Conservation (phyloP, 495 filamentous ascomycete genomes). For the Tuber indicum region DNA sequence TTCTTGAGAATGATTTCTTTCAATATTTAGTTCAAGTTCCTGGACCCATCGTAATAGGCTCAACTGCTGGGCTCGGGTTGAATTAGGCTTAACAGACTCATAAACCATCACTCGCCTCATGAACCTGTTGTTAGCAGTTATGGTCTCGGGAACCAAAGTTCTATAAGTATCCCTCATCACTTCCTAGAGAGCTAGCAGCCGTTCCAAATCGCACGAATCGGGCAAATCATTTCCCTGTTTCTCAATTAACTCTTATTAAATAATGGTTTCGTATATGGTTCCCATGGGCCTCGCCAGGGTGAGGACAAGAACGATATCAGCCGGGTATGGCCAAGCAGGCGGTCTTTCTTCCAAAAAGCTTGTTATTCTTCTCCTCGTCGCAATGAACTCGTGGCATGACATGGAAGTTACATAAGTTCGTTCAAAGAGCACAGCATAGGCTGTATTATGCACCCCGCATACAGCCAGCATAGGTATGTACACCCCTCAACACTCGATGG, state of each 20-base stretch:
- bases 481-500: too few species aligned
- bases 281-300: background rate
- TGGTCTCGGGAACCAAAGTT: background rate
- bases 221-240: background rate
- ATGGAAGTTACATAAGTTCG: background rate
- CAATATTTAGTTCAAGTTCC: background rate
- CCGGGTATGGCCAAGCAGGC: background rate
- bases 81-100: background rate
- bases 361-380: background rate
- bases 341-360: background rate
- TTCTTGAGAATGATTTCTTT: background rate
- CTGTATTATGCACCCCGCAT: too few species aligned
- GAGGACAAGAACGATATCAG: background rate
- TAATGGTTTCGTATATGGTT: background rate
- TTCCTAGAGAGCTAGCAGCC: background rate
- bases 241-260: background rate
- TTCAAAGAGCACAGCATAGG: background rate
- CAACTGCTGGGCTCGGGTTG: background rate
- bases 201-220: background rate
- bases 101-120: background rate
- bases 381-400: background rate
- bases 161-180: background rate
- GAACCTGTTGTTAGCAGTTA: background rate
- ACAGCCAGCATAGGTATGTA: too few species aligned
- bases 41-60: background rate